Base-by-base conservation (phyloP, 148 eudicot genomes). In the Chenopodium album region DNA sequence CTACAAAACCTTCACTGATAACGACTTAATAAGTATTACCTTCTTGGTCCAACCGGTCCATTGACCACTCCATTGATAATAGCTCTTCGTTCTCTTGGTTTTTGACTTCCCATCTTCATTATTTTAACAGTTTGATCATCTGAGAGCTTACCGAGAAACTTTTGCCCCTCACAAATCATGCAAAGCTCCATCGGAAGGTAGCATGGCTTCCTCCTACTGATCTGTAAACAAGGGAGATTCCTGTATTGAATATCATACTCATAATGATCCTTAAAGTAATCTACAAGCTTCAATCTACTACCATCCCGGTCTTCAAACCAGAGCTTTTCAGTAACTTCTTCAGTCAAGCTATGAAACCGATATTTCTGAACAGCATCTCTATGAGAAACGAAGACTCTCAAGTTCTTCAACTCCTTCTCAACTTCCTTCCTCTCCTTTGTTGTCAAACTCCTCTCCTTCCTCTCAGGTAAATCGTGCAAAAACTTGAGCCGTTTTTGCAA, bases 171-270 rank as follows among this genome's bases (percentile, higher is more conserved):
- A 81, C 98, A 93, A 75, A 95, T 90, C 82, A 91, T 81, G 82
- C 98, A 95, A 87, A 95, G 96, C 84, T 95, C 98, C 98, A 95
- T 93, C 2, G 98, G 98, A 79, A 95, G 89, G 80, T 93, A 93
- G 78, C 98, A 95, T 14, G 97, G 92, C 47, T 87, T 92, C 78
- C 92, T 92, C 88, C 94, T 86, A 87, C 98, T 93, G 23, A 91
- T 84, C 90, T 92, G 97, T 90, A 95, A 79, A 78, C 98, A 95
- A 28, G 98, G 98, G 84, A 95, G 85, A 85, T 92, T 92, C 88
- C 87, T 86, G 71, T 88, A 93, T 64, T 90, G 84, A 77, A 95
- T 89, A 82, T 89, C 97, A 83, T 95, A 93, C 20, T 84, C 86
- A 86, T 95, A 93, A 5, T 95, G 98, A 81, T 95, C 98, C 90